phyloP scores from a whole-genome alignment of 2,329 filamentous ascomycete species.

The Fusarium anthophilum region DNA sequence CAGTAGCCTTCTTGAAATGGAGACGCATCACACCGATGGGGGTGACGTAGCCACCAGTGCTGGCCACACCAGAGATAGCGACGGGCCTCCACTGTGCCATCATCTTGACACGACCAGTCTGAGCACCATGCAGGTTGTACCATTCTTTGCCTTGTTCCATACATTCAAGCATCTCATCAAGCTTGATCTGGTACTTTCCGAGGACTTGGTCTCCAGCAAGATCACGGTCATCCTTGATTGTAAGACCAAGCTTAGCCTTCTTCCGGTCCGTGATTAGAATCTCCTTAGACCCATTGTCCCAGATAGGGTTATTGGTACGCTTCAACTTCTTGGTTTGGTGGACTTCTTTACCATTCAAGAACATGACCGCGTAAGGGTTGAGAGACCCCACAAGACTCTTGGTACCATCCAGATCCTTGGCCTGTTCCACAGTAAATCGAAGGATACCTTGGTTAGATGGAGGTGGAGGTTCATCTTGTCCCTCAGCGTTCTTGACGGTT shows the following conservation, averaged over 20 bases:
- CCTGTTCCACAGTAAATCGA: conserved; percentile 92
- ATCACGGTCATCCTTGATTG: conserved; percentile 95
- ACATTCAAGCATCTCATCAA: conserved; percentile 91
- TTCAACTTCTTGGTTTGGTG: conserved; percentile 93
- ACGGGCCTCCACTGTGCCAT: conserved; percentile 96
- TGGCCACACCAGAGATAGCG: conserved; percentile 80
- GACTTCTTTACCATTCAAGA: conserved; percentile 92
- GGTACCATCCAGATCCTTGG: conserved; percentile 91
- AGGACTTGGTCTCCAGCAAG: conserved; percentile 83
- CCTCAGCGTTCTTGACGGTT: conserved; percentile 75
- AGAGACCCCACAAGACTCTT: conserved; percentile 93
- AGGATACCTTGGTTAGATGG: conserved; percentile 94
- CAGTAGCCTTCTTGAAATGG: conserved; percentile 84
- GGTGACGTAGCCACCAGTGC: conserved; percentile 88
- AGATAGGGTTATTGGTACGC: conserved; percentile 97
- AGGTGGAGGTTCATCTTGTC: conserved; percentile 80
- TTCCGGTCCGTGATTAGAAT: conserved; percentile 94
- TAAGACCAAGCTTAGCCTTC: conserved; percentile 86
- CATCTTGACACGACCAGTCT: conserved; percentile 89
- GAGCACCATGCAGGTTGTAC: conserved; percentile 86
- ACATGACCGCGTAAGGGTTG: conserved; percentile 87
- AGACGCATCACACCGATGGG: conserved; percentile 96
- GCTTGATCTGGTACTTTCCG: conserved; percentile 93
- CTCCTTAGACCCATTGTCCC: conserved; percentile 92
- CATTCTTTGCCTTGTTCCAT: conserved; percentile 95